Conservation (phyloP, 352 stramenopile species). For the Globisporangium nodosum region DNA sequence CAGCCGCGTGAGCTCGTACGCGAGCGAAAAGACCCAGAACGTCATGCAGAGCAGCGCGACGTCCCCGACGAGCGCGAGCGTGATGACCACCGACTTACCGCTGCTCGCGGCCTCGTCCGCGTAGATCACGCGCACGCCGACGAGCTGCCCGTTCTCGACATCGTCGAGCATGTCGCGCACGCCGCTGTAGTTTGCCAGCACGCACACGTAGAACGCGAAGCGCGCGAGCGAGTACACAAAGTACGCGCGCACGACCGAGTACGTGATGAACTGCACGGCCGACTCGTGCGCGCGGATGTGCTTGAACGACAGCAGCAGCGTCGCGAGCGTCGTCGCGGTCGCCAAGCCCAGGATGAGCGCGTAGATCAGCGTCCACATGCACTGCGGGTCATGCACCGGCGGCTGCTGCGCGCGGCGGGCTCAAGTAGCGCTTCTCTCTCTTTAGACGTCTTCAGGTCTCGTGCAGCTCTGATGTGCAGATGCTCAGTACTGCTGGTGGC, state of each 20-base stretch:
- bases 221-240: slow-evolving; percentile 53
- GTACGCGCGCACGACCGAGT: slow-evolving; percentile 57
- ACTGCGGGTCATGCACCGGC: slow-evolving; percentile 31
- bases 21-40: slow-evolving; percentile 59
- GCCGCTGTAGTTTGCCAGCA: slow-evolving; percentile 44
- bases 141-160: slow-evolving; percentile 44
- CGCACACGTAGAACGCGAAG: slow-evolving; percentile 50
- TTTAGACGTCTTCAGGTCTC: no score
- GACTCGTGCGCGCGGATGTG: slow-evolving; percentile 46
- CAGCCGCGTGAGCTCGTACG: slow-evolving; percentile 63
- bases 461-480: no score
- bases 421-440: no score
- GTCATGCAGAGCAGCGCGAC: slow-evolving; percentile 50
- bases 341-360: slow-evolving; percentile 40
- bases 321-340: slow-evolving; percentile 30
- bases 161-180: slow-evolving; percentile 38
- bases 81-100: slow-evolving; percentile 30
- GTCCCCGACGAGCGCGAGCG: slow-evolving; percentile 51
- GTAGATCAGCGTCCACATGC: slow-evolving; percentile 60
- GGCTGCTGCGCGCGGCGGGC: neutral
- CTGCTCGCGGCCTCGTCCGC: slow-evolving; percentile 17
- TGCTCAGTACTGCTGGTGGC: neutral
- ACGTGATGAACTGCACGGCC: slow-evolving; percentile 65
- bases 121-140: slow-evolving; percentile 47
- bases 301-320: slow-evolving; percentile 63